Percentiles rank a stretch among this genome's conserved stretches.
Evolutionary conservation across 495 filamentous ascomycete species (phyloP).

Genomic region (Penicillium fimorum): DNA sequence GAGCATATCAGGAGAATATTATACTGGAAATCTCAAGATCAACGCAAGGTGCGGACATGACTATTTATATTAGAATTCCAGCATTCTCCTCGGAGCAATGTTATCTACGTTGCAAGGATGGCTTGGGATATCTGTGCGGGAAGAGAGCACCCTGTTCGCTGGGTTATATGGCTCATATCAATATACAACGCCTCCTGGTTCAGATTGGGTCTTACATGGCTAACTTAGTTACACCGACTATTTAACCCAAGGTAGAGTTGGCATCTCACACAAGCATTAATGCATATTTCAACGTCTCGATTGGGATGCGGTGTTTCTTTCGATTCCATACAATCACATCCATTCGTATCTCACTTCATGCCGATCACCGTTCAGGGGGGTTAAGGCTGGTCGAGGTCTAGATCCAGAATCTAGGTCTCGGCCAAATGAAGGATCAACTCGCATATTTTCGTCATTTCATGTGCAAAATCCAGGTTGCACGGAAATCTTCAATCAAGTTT

Average conservation of each 20-base stretch:
- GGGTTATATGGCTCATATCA: conserved; percentile 9
- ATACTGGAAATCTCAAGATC: neutral
- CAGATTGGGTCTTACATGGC: neutral
- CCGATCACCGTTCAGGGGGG: no score
- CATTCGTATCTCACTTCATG: no score
- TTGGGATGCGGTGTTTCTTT: neutral
- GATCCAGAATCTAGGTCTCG: no score
- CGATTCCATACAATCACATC: neutral
- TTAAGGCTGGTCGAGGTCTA: no score
- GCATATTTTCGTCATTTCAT: no score
- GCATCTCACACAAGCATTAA: neutral
- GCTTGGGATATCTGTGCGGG: no score
- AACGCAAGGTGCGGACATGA: neutral
- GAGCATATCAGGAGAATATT: neutral
- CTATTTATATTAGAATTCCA: conserved; percentile 1
- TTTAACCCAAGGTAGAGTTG: neutral
- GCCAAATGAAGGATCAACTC: no score
- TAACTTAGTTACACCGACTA: neutral
- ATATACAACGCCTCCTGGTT: neutral
- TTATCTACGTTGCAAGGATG: neutral
- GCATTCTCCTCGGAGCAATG: neutral
- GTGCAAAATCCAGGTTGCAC: no score
- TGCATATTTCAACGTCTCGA: neutral
- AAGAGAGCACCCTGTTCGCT: conserved; percentile 1
- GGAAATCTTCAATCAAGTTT: neutral